A percentile compares a stretch with the other conserved stretches of the same genome.
These are phyloP conservation scores for Pleurotus tuber-regium DNA, from an alignment of 768 basidiomycete genomes.

Conservation along the genomic window DNA sequence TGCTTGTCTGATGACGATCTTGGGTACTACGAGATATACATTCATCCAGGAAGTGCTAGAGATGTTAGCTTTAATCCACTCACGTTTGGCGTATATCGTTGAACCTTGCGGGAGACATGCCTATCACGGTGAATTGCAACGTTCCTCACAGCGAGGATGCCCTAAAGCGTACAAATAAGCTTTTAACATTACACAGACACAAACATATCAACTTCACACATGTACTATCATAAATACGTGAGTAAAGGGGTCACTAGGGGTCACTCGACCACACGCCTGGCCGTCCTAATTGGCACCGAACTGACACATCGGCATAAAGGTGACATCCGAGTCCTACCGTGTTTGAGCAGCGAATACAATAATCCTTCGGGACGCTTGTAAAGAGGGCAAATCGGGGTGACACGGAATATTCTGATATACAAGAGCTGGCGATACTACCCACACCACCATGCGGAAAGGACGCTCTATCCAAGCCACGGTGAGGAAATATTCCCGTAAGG, in stretches of 20 bases:
- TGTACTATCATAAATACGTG: neutral
- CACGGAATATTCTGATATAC: too few species aligned
- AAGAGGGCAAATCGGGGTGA: too few species aligned
- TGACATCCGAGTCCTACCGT: slow-evolving; percentile 1
- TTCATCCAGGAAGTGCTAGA: slow-evolving; percentile 7
- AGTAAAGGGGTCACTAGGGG: neutral
- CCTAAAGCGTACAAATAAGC: slow-evolving; percentile 10
- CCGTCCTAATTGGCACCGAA: neutral
- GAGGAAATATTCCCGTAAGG: too few species aligned
- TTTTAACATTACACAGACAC: slow-evolving; percentile 10
- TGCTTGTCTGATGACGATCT: slow-evolving; percentile 4
- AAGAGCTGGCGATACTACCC: too few species aligned
- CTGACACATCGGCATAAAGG: too few species aligned
- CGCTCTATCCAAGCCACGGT: too few species aligned
- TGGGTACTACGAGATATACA: neutral
- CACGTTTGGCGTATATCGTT: slow-evolving; percentile 8
- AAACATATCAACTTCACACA: slow-evolving; percentile 9
- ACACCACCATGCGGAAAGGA: too few species aligned
- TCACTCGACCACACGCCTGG: neutral
- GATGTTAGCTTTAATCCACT: neutral
- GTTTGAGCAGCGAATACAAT: too few species aligned
- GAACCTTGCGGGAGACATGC: slow-evolving; percentile 6
- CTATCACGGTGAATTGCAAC: slow-evolving; percentile 1
- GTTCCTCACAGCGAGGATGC: slow-evolving; percentile 6
- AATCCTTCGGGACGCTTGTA: too few species aligned